These are phyloP conservation scores for Vigna unguiculata DNA, from an alignment of 306 rosid genomes.

Conservation along the genomic window DNA sequence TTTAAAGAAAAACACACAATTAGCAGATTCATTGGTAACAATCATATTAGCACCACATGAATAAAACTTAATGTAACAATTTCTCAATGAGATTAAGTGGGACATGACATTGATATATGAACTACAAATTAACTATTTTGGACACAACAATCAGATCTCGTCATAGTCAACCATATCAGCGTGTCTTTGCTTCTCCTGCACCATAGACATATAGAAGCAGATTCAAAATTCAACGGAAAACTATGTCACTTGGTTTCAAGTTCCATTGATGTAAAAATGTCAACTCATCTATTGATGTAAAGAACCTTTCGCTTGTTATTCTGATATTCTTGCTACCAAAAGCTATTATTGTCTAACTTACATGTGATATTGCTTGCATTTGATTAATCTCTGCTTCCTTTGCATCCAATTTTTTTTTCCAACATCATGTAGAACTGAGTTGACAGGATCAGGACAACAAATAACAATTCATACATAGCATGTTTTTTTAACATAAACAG, in stretches of 20 bases:
- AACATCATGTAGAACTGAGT: conserved; percentile 61
- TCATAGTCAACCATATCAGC: background rate
- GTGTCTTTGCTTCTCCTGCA: background rate
- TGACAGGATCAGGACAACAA: conserved; percentile 33
- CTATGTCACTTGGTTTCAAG: background rate
- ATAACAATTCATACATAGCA: conserved; percentile 33
- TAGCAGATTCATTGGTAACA: background rate
- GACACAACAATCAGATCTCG: background rate
- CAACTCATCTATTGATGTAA: no score
- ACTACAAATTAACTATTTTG: background rate
- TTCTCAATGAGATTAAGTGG: background rate
- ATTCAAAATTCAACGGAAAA: background rate
- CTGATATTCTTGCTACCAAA: conserved; percentile 3
- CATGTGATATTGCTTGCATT: conserved; percentile 68
- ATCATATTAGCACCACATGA: background rate
- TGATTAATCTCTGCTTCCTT: conserved; percentile 66
- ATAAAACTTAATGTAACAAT: background rate
- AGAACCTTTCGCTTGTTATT: background rate
- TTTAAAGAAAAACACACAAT: no score
- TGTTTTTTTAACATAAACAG: no score
- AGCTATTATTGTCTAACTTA: conserved; percentile 28
- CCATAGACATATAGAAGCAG: background rate
- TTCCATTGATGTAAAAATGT: conserved; percentile 6
- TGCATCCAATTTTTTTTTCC: conserved; percentile 66
- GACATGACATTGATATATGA: background rate